phyloP scores from a whole-genome alignment of 1,139 yeast species.

The Kodamaea plutei region DNA sequence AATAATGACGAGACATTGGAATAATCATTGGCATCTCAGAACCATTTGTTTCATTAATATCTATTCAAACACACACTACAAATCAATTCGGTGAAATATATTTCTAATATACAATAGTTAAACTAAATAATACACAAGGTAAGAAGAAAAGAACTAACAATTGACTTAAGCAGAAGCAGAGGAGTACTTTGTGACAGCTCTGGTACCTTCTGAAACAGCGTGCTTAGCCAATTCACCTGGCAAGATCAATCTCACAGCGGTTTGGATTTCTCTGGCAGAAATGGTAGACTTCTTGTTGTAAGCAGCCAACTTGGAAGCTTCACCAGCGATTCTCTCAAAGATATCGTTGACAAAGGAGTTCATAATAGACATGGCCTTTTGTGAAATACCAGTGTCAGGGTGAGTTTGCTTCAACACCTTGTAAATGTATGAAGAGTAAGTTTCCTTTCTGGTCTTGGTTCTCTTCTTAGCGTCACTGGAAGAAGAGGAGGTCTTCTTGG shows the following conservation, averaged over 20 bases:
- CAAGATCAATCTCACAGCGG: constrained; percentile 97
- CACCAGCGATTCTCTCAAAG: constrained; percentile 93
- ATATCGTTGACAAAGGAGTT: constrained; percentile 97
- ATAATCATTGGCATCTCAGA: too few species aligned
- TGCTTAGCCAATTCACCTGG: constrained; percentile 99
- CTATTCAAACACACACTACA: too few species aligned
- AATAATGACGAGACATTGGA: too few species aligned
- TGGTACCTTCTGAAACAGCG: constrained; percentile 98
- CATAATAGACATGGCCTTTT: constrained; percentile 98
- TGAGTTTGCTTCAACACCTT: constrained; percentile 98
- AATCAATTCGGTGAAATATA: constrained; percentile 1
- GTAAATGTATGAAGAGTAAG: constrained; percentile 97
- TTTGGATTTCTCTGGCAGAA: constrained; percentile 98
- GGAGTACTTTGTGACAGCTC: constrained; percentile 99
- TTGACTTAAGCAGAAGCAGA: constrained; percentile 55
- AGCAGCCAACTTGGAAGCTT: constrained; percentile 98
- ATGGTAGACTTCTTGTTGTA: constrained; percentile 99
- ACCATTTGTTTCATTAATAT: too few species aligned
- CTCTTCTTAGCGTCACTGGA: constrained; percentile 87
- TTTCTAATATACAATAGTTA: constrained; percentile 12
- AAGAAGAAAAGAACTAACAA: constrained; percentile 4
- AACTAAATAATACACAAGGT: constrained; percentile 14
- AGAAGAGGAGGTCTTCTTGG: constrained; percentile 24
- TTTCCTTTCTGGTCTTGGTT: constrained; percentile 96
- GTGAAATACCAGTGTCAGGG: constrained; percentile 99